Conservation (phyloP, 2,329 filamentous ascomycete species). For the Xylariaceae sp. region DNA sequence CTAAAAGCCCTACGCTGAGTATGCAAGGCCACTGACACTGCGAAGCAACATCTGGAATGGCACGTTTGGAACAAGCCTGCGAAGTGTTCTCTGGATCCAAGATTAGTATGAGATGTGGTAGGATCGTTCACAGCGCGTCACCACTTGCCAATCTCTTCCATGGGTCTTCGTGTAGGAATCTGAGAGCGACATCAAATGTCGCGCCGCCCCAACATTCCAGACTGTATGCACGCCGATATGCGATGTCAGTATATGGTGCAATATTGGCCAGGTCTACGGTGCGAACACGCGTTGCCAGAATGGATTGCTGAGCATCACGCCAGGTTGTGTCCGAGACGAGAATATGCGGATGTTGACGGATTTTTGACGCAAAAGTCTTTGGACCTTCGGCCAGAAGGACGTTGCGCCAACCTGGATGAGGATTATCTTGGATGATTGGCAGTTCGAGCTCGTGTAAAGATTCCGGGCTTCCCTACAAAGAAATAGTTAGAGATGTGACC, state of each 20-base stretch:
- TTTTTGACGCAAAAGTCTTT: not conserved
- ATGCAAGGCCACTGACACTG: no score
- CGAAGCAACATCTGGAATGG: no score
- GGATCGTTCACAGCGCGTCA: no score
- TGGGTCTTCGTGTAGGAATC: slow-evolving; percentile 1
- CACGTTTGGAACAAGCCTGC: no score
- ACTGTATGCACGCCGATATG: not conserved
- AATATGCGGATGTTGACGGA: not conserved
- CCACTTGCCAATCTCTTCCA: not conserved
- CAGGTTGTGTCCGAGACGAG: slow-evolving; percentile 6
- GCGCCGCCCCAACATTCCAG: slow-evolving; percentile 2
- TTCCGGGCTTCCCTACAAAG: no score
- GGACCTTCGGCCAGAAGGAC: not conserved
- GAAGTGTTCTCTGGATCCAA: no score
- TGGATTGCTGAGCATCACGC: slow-evolving; percentile 1
- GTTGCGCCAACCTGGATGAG: not conserved
- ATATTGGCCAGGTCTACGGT: not conserved
- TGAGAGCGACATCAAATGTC: slow-evolving; percentile 1
- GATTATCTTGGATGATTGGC: not conserved
- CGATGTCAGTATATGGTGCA: not conserved
- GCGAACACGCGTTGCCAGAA: not conserved
- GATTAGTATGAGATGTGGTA: no score
- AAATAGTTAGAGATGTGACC: no score
- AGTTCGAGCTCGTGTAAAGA: no score
- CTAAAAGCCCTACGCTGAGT: no score